Evolutionary conservation across 2,329 filamentous ascomycete species (phyloP).

Genomic region (Fusarium sp.): DNA sequence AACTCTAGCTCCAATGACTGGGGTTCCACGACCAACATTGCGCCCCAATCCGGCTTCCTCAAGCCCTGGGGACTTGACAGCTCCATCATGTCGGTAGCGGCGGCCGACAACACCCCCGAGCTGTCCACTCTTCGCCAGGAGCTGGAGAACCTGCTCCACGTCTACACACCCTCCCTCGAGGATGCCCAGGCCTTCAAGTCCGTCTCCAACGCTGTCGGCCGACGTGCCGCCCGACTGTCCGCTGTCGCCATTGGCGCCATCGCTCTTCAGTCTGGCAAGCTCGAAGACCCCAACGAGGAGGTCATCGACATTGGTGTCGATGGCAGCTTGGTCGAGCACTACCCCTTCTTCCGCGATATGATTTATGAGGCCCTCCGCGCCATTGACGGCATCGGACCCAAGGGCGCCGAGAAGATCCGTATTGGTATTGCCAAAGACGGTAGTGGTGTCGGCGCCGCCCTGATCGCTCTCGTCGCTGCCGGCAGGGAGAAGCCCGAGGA

Average conservation of each 20-base stretch:
- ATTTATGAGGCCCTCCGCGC: constrained; percentile 84
- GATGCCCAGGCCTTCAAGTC: constrained; percentile 91
- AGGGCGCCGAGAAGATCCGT: constrained; percentile 85
- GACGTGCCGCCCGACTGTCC: constrained; percentile 86
- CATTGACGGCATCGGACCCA: constrained; percentile 80
- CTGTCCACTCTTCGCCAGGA: constrained; percentile 80
- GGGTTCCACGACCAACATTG: constrained; percentile 77
- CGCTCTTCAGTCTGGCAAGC: constrained; percentile 81
- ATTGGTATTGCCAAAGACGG: constrained; percentile 98
- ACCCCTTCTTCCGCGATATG: constrained; percentile 90
- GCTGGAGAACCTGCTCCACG: constrained; percentile 79
- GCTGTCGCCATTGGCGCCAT: constrained; percentile 90
- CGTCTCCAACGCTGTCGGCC: constrained; percentile 85
- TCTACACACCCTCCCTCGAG: constrained; percentile 81
- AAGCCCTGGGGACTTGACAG: constrained; percentile 92
- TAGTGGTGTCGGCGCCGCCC: constrained; percentile 83
- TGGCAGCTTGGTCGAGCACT: constrained; percentile 94
- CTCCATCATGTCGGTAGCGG: constrained; percentile 87
- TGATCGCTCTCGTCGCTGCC: constrained; percentile 92
- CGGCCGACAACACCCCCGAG: constrained; percentile 80
- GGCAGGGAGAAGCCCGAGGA: constrained; percentile 67
- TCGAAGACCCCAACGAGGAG: constrained; percentile 73
- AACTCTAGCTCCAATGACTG: constrained; percentile 78
- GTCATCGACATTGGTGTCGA: constrained; percentile 93
- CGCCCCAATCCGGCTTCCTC: constrained; percentile 74